Base-by-base conservation (phyloP, 2,329 filamentous ascomycete species). In the Colletotrichum sansevieriae region DNA sequence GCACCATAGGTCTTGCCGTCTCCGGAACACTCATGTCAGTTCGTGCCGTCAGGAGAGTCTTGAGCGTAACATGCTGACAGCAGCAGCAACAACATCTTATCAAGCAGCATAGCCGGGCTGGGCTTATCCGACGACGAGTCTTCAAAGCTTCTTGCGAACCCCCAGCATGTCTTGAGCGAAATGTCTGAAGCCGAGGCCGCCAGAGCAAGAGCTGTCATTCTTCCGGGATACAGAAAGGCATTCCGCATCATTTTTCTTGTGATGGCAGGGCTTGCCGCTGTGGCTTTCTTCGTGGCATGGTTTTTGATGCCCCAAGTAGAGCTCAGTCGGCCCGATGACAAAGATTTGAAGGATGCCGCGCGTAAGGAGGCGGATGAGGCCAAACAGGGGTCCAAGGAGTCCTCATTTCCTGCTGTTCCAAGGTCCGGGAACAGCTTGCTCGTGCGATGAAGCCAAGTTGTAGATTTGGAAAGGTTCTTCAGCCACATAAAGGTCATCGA, bases 221-320 rank as follows among this genome's bases (percentile, higher is more conserved):
- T 80, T 1, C 80, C 80, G 0, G 79, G 79, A 0, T 82, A 82
- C 63, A 72, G 75, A 18, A 70, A 72, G 35, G 78, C 74, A 1
- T 82, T 82, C 29, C 74, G 79, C 3, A 72, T 80, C 8, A 79
- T 82, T 46, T 82, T 82, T n/a, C 66, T 80, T 1, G 69, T 80
- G 1, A 78, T 79, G 1, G 79, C 80, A 1, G 74, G 75, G 1
- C 63, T 82, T 13, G 78, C 79, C 2, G 76, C 75, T 2, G 44
- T 79, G 2, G 78, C 77, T 2, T 82, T 82, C 37, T 54, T 81
- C 1, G 51, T 82, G 6, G 78, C 80, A 0, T 79, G 78, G n/a
- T 66, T 78, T 0, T 64, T 82, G 55, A 81, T 82, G 78, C 80
- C 79, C 0, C 80, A 82, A 29, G 74, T 82, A 1, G 77, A 81